Evolutionary conservation across 1,139 yeast genomes (phyloP).

Genomic region (Pichia sp.): DNA sequence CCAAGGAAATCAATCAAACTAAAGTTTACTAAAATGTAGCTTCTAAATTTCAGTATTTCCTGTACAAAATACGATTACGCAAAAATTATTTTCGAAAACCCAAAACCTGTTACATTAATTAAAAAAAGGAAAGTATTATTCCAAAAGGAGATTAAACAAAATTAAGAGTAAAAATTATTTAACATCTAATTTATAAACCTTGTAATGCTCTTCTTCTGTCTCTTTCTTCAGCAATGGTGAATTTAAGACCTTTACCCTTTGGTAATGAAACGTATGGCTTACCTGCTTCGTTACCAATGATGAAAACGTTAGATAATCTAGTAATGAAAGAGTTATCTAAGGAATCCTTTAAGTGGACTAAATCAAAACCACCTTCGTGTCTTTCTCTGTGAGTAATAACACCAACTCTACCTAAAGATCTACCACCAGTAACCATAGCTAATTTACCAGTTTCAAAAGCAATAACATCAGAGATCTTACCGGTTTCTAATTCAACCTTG

Average conservation of each 20-base stretch:
- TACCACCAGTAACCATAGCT: constrained; percentile 98
- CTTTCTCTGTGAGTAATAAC: constrained; percentile 96
- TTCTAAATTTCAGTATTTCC: too few relatives aligned
- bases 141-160: constrained; percentile 8
- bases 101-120: constrained; percentile 6
- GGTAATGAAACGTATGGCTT: constrained; percentile 97
- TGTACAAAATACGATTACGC: too few relatives aligned
- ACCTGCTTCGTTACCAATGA: constrained; percentile 90
- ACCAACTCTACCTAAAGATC: constrained; percentile 99
- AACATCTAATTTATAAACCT: constrained; percentile 30
- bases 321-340: constrained; percentile 97
- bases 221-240: constrained; percentile 97
- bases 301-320: constrained; percentile 94
- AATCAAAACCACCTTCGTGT: constrained; percentile 99
- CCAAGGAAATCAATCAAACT: too few relatives aligned
- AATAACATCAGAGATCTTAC: constrained; percentile 86
- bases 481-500: constrained; percentile 91
- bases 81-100: constrained; percentile 4
- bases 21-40: too few relatives aligned
- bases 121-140: constrained; percentile 12
- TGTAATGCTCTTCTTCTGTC: constrained; percentile 92
- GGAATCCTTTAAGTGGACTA: constrained; percentile 96
- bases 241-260: constrained; percentile 99
- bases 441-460: constrained; percentile 94
- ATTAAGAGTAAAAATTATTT: constrained; percentile 5